Evolutionary conservation across 2,329 filamentous ascomycete genomes (phyloP).

Genomic region (Coniella vitis): DNA sequence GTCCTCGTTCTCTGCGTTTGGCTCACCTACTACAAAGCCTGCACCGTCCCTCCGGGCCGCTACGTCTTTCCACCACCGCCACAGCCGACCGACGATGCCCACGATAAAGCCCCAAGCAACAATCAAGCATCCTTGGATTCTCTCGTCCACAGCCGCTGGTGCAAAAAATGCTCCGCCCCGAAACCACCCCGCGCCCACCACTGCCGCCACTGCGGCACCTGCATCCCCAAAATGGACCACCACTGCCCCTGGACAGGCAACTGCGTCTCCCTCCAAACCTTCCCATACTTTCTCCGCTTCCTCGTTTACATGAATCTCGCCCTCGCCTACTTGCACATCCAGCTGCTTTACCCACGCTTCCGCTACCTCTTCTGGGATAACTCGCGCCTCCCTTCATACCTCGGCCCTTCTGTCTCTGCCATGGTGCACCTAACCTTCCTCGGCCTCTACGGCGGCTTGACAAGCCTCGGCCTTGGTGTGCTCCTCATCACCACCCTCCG

Average conservation of each 20-base stretch:
- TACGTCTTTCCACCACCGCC: slow-evolving; percentile 36
- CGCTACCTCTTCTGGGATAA: slow-evolving; percentile 51
- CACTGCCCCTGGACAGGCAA: slow-evolving; percentile 82
- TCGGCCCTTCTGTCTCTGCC: slow-evolving; percentile 57
- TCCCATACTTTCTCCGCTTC: slow-evolving; percentile 78
- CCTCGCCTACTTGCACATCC: slow-evolving; percentile 52
- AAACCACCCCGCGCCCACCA: slow-evolving; percentile 78
- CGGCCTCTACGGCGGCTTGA: slow-evolving; percentile 48
- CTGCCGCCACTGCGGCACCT: slow-evolving; percentile 68
- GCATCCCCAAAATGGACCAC: slow-evolving; percentile 77
- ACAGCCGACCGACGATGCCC: not conserved
- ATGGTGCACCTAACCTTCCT: slow-evolving; percentile 57
- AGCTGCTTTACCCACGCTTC: slow-evolving; percentile 54
- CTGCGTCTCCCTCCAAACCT: slow-evolving; percentile 75
- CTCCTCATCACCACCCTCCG: slow-evolving; percentile 57
- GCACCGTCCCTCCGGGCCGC: slow-evolving; percentile 51
- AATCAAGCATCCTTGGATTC: slow-evolving; percentile 17
- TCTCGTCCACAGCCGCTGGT: slow-evolving; percentile 48
- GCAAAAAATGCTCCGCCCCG: slow-evolving; percentile 64
- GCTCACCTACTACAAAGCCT: slow-evolving; percentile 60
- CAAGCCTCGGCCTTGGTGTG: slow-evolving; percentile 55
- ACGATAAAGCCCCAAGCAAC: not conserved
- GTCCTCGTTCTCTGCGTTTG: slow-evolving; percentile 55
- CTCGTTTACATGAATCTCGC: slow-evolving; percentile 60
- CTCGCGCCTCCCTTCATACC: slow-evolving; percentile 64